Conservation (phyloP, 1,139 yeast species). For the Lodderomyces oxycetoniae region DNA sequence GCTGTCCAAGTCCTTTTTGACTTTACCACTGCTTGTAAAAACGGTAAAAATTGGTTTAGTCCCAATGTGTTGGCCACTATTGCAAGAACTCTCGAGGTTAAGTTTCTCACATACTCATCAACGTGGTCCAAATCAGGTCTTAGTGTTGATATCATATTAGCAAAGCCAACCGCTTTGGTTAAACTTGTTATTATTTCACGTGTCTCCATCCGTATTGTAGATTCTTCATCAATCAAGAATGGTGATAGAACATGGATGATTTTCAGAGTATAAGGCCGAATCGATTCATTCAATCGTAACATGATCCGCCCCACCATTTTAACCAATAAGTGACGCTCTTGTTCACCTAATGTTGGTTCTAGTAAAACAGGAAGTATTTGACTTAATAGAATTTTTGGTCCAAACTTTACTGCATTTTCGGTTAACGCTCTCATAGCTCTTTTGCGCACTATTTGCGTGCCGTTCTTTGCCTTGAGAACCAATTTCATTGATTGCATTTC, state of each 20-base stretch:
- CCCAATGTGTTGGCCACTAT: slow-evolving; percentile 83
- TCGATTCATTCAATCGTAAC: slow-evolving; percentile 56
- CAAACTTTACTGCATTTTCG: slow-evolving; percentile 59
- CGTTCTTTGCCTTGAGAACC: slow-evolving; percentile 71
- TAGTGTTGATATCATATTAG: slow-evolving; percentile 69
- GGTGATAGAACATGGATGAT: slow-evolving; percentile 76
- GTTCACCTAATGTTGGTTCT: slow-evolving; percentile 72
- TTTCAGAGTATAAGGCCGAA: slow-evolving; percentile 71
- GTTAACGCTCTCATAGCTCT: slow-evolving; percentile 65
- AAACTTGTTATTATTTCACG: slow-evolving; percentile 72
- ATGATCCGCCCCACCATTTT: slow-evolving; percentile 71
- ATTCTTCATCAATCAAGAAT: slow-evolving; percentile 73
- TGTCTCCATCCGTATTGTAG: slow-evolving; percentile 69
- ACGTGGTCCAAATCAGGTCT: slow-evolving; percentile 79
- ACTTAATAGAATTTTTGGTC: slow-evolving; percentile 65
- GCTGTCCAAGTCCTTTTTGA: slow-evolving; percentile 83
- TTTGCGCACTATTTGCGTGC: slow-evolving; percentile 63
- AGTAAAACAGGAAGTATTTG: slow-evolving; percentile 69
- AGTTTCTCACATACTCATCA: slow-evolving; percentile 78
- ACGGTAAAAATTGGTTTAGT: slow-evolving; percentile 65
- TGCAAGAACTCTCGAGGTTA: slow-evolving; percentile 77
- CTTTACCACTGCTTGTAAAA: slow-evolving; percentile 73
- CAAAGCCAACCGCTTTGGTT: slow-evolving; percentile 77
- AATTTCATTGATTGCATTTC: slow-evolving; percentile 63
- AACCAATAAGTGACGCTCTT: slow-evolving; percentile 77